Conservation (phyloP, 768 basidiomycete species). For the Kwoniella sp. region DNA sequence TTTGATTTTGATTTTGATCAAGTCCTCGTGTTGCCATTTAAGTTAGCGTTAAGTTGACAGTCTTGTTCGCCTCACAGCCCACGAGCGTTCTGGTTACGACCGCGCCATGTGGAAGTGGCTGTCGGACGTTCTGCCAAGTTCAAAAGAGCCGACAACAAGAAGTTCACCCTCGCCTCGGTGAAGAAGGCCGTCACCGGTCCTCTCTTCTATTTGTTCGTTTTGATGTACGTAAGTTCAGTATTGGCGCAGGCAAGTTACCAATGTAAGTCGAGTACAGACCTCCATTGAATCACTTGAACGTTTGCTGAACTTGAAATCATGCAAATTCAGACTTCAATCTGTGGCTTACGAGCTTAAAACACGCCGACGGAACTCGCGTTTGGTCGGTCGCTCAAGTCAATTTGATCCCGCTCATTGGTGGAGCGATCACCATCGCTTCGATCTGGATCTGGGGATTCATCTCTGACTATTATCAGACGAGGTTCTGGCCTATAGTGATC, state of each 20-base stretch:
- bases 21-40: neutral
- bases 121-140: constrained; percentile 32
- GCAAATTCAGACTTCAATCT: constrained; percentile 40
- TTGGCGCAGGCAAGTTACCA: constrained; percentile 41
- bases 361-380: constrained; percentile 18
- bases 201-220: constrained; percentile 42
- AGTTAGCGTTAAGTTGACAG: too few relatives aligned
- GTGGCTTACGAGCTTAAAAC: constrained; percentile 41
- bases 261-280: constrained; percentile 34
- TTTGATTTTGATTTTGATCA: too few relatives aligned
- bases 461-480: constrained; percentile 42
- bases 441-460: constrained; percentile 46
- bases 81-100: constrained; percentile 44
- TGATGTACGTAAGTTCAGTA: constrained; percentile 41
- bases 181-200: constrained; percentile 39
- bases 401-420: constrained; percentile 26
- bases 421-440: constrained; percentile 27
- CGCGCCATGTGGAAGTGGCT: constrained; percentile 36
- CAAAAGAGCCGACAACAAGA: constrained; percentile 42
- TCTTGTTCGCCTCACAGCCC: constrained; percentile 28
- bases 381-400: constrained; percentile 26
- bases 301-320: neutral
- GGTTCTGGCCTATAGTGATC: constrained; percentile 43
- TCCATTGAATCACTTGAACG: too few relatives aligned
- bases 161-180: constrained; percentile 37